Conservation (phyloP, 768 basidiomycete genomes). For the Nevesoporus exiguus region DNA sequence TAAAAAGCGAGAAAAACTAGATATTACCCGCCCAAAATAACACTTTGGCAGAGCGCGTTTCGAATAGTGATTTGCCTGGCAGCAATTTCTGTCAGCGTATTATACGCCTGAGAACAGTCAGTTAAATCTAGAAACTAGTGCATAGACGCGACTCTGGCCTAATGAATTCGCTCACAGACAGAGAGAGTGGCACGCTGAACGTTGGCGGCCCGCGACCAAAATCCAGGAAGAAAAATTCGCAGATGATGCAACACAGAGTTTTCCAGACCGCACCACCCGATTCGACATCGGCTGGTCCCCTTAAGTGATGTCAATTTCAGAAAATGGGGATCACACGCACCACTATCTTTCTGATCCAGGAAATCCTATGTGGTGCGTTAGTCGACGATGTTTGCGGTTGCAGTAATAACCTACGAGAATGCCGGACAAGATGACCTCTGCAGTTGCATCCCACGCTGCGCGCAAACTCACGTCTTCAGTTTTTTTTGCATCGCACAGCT, state of each 20-base stretch:
- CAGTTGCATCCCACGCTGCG: constrained; percentile 44
- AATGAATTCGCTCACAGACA: constrained; percentile 21
- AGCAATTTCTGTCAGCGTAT: constrained; percentile 48
- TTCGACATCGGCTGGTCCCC: constrained; percentile 12
- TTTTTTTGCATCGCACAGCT: constrained; percentile 30
- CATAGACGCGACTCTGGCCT: constrained; percentile 28
- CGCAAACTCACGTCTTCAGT: constrained; percentile 19
- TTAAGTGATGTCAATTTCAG: neutral
- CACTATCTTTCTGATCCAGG: constrained; percentile 18
- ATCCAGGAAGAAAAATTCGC: constrained; percentile 37
- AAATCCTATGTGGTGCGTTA: constrained; percentile 23
- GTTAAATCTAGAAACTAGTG: constrained; percentile 15
- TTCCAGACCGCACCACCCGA: constrained; percentile 28
- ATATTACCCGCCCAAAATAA: constrained; percentile 48
- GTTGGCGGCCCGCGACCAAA: constrained; percentile 12
- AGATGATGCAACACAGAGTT: constrained; percentile 31
- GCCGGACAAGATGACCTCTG: constrained; percentile 50
- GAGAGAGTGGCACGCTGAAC: constrained; percentile 25
- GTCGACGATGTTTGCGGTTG: neutral
- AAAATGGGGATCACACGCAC: constrained; percentile 13
- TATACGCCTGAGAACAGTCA: constrained; percentile 45
- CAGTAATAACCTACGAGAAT: constrained; percentile 37
- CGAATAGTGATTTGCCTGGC: constrained; percentile 41
- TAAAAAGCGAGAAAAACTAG: neutral
- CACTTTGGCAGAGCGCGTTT: constrained; percentile 41